A percentile compares a stretch with the other conserved stretches of the same genome.
Evolutionary conservation across 257 asterid species (phyloP).

Genomic region (Mitragyna speciosa): DNA sequence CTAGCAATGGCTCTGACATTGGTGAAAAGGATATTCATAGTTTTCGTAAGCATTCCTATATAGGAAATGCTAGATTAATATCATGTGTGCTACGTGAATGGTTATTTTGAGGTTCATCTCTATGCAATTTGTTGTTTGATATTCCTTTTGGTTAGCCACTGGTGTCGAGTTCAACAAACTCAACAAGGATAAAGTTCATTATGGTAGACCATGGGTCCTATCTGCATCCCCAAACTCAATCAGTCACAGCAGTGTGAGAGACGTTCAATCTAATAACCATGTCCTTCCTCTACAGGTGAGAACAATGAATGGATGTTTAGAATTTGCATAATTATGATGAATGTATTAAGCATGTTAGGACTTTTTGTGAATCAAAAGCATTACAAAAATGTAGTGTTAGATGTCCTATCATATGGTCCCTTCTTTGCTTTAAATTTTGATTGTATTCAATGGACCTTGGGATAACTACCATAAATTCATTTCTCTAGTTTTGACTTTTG

Average conservation of each 20-base stretch:
- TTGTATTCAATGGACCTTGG: neutral
- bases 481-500: too few relatives aligned
- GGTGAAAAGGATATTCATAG: slow-evolving; percentile 55
- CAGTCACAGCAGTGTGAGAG: slow-evolving; percentile 48
- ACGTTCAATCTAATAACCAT: slow-evolving; percentile 44
- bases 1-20: slow-evolving; percentile 78
- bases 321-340: neutral
- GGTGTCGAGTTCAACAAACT: slow-evolving; percentile 63
- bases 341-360: neutral
- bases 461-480: neutral
- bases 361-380: neutral
- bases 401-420: neutral
- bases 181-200: slow-evolving; percentile 67
- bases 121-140: neutral
- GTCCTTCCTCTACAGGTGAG: slow-evolving; percentile 51
- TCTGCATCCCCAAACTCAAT: slow-evolving; percentile 54
- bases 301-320: neutral
- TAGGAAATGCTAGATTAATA: neutral
- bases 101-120: neutral
- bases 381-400: neutral
- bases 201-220: slow-evolving; percentile 61
- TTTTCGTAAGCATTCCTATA: slow-evolving; percentile 53
- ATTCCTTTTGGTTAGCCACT: slow-evolving; percentile 51
- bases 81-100: neutral
- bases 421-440: too few relatives aligned